Evolutionary conservation across 305 asterid species (phyloP).

Genomic region (Fraxinus sp.): DNA sequence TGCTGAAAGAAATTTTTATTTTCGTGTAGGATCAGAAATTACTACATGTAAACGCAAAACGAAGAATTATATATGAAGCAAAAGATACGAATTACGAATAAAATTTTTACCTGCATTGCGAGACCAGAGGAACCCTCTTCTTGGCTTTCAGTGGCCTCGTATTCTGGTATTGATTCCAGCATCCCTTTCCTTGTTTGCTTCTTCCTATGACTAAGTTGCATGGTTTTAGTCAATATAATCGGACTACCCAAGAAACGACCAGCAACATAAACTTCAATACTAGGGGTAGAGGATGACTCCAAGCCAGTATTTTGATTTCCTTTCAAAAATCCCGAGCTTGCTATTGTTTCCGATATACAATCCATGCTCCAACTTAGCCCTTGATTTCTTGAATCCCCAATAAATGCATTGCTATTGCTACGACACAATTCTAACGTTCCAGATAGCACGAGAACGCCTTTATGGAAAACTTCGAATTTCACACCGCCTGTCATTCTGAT

Average conservation of each 20-base stretch:
- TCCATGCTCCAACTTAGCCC: constrained; percentile 49
- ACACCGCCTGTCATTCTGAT: constrained; percentile 55
- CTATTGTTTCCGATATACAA: constrained; percentile 37
- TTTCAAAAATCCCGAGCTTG: constrained; percentile 27
- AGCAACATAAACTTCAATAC: constrained; percentile 61
- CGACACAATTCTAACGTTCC: constrained; percentile 44
- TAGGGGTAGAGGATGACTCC: constrained; percentile 34
- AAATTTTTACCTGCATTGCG: constrained; percentile 42
- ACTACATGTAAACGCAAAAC: not conserved
- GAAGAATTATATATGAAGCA: not conserved
- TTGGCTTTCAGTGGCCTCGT: constrained; percentile 35
- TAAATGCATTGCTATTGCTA: constrained; percentile 31
- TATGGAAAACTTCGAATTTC: constrained; percentile 53
- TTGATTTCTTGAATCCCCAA: constrained; percentile 35
- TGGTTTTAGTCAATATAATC: constrained; percentile 47
- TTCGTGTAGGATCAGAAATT: constrained; percentile 5
- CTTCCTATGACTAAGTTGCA: constrained; percentile 49
- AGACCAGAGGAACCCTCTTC: constrained; percentile 28
- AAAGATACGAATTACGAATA: not conserved
- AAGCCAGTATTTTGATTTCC: constrained; percentile 29
- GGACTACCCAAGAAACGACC: constrained; percentile 61
- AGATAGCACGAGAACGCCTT: constrained; percentile 38
- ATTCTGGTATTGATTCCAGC: constrained; percentile 64
- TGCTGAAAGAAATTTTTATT: constrained; percentile 23
- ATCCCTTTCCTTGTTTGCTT: constrained; percentile 47